Percentiles rank a stretch among this genome's conserved stretches.
These are phyloP conservation scores for Gymnopus androsaceus DNA, from an alignment of 1,284 basidiomycete species.

Conservation along the genomic window DNA sequence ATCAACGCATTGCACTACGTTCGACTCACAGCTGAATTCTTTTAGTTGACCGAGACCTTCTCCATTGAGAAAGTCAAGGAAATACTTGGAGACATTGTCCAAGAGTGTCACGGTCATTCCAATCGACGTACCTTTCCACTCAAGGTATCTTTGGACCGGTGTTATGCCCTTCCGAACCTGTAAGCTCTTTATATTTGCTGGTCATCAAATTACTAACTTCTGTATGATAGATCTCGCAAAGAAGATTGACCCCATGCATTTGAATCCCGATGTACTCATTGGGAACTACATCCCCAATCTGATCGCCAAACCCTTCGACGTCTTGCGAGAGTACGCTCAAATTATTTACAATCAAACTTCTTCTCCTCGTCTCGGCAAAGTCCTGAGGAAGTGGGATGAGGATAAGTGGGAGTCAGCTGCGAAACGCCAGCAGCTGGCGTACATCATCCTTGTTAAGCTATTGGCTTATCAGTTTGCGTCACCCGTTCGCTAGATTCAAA, in stretches of 20 bases:
- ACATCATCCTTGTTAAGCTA: conserved; percentile 94
- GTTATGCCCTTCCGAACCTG: conserved; percentile 96
- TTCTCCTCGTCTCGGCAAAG: conserved; percentile 90
- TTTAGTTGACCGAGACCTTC: conserved; percentile 81
- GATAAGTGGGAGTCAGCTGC: conserved; percentile 84
- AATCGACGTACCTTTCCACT: conserved; percentile 99
- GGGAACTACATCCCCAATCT: conserved; percentile 98
- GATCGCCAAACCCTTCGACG: conserved; percentile 92
- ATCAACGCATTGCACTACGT: background rate
- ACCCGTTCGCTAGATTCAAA: conserved; percentile 98
- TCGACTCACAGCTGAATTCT: conserved; percentile 12
- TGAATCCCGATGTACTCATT: conserved; percentile 90
- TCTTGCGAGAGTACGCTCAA: conserved; percentile 89
- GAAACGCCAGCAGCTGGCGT: conserved; percentile 90
- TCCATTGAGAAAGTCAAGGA: conserved; percentile 88
- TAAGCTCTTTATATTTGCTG: conserved; percentile 39
- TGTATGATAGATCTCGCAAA: conserved; percentile 83
- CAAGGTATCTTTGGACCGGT: conserved; percentile 97
- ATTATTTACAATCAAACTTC: conserved; percentile 94
- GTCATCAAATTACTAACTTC: conserved; percentile 1
- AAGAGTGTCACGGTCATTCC: conserved; percentile 86
- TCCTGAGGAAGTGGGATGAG: conserved; percentile 91
- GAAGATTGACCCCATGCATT: conserved; percentile 90
- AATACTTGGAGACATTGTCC: conserved; percentile 90
- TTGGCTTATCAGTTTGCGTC: conserved; percentile 96